Evolutionary conservation across 805 yeast species (phyloP).

Genomic region (Kuraishia capsulata): DNA sequence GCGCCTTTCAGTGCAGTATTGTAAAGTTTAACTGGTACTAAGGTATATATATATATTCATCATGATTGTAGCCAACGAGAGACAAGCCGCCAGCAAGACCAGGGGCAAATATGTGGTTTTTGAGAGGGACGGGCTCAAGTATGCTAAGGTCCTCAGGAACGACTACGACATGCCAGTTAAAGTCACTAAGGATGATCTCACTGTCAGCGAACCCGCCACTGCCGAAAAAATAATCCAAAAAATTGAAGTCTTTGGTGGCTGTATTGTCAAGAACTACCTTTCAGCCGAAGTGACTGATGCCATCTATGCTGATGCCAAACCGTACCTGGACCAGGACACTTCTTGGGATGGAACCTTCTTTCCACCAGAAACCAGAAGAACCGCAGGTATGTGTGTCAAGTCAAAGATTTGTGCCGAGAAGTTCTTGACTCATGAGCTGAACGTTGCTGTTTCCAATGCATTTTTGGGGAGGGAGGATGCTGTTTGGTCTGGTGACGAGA

Average conservation of each 20-base stretch:
- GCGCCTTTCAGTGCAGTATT: too few species aligned
- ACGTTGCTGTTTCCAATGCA: slow-evolving; percentile 1
- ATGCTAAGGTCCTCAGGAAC: slow-evolving; percentile 1
- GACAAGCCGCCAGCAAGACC: too few species aligned
- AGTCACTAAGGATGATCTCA: slow-evolving; percentile 5
- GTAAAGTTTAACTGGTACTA: too few species aligned
- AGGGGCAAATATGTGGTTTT: too few species aligned
- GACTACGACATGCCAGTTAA: slow-evolving; percentile 1
- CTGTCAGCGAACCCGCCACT: slow-evolving; percentile 3
- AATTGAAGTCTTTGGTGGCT: slow-evolving; percentile 15
- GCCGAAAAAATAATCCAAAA: slow-evolving; percentile 6
- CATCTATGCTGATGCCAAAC: slow-evolving; percentile 11
- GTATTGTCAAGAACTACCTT: slow-evolving; percentile 12
- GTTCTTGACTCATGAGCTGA: slow-evolving; percentile 1
- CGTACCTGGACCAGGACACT: slow-evolving; percentile 11
- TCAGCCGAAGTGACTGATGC: slow-evolving; percentile 6
- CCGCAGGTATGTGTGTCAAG: slow-evolving; percentile 10
- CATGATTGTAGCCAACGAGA: too few species aligned
- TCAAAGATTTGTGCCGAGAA: slow-evolving; percentile 2
- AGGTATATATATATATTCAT: too few species aligned
- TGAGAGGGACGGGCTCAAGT: slow-evolving; percentile 2
- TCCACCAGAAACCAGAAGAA: slow-evolving; percentile 14
- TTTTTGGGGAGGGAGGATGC: slow-evolving; percentile 1
- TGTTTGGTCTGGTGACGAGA: slow-evolving; percentile 4
- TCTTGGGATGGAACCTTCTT: slow-evolving; percentile 16